Base-by-base conservation (phyloP, 2,329 filamentous ascomycete genomes). In the Colletotrichum tofieldiae region DNA sequence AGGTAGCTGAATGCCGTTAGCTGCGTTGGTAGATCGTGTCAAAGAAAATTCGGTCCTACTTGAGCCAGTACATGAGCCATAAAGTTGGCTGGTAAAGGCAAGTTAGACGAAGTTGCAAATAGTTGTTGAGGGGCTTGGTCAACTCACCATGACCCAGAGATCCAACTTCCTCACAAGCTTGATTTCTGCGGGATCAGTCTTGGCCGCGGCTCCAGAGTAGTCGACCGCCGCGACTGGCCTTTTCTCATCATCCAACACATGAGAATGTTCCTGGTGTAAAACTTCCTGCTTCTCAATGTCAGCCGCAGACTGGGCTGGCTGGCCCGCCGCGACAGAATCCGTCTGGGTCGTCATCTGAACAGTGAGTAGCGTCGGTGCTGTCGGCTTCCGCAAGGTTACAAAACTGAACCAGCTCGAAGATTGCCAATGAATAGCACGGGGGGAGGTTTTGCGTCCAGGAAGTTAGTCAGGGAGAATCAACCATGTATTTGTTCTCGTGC, bases 101-200 rank as follows among this genome's bases (percentile, higher is more conserved):
- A 43, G 67, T 67, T 7, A 71, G 59, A 54, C 1, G 0, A 3
- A 26, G 7, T 20, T 41, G 3, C 1, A 8, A 29, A 12, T 8
- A 6, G 1, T 1, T 8, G 20, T 1, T 1, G 5, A n/a, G 14
- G 2, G 23, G 2, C 3, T 65, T 2, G 11, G 5, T 11, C 11
- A 16, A 65, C 75, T 63, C 59, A 79, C 78, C 78, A 84, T 82
- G 45, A 84, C 81, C 76, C 80, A 81, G 58, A 77, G 60, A 67
- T 84, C 82, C 5, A 84, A 75, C 72, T 83, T 83, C 66, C 77
- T 78, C 29, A 84, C 82, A 18, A 84, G 77, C 5, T 77, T 78
- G 71, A 83, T 84, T 67, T 84, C 82, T 32, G 74, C 79, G 1
- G 81, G 82, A 47, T 84, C 81, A 0, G 81, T 82, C 76, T 84